phyloP scores from a whole-genome alignment of 2,329 filamentous ascomycete genomes.

The Cladophialophora bantiana region DNA sequence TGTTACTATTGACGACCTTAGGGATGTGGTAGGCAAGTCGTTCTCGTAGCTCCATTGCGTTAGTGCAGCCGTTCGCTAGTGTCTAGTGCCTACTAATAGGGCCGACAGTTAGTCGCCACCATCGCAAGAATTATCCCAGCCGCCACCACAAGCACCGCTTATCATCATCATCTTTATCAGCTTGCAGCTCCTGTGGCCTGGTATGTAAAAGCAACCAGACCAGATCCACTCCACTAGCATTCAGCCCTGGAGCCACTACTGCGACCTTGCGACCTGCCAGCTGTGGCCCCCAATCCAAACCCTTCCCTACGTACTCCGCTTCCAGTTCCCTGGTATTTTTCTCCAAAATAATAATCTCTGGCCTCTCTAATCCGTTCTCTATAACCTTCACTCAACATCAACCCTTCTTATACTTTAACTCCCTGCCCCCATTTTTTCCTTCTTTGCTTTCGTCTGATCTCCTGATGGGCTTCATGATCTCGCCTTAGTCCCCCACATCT shows the following conservation, averaged over 20 bases:
- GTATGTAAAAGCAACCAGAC: too few relatives aligned
- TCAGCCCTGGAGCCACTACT: not conserved
- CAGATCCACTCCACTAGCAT: too few relatives aligned
- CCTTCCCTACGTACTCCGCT: not conserved
- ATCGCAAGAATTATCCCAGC: too few relatives aligned
- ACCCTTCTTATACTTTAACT: constrained; percentile 4
- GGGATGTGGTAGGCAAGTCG: too few relatives aligned
- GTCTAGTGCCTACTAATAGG: too few relatives aligned
- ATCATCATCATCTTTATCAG: too few relatives aligned
- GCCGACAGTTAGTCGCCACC: too few relatives aligned
- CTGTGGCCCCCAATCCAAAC: not conserved
- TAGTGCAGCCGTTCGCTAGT: too few relatives aligned
- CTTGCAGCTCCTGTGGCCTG: too few relatives aligned
- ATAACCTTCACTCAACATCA: constrained; percentile 11
- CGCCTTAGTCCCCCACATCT: constrained; percentile 18
- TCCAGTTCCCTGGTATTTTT: not conserved
- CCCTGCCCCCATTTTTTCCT: not conserved
- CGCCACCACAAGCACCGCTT: too few relatives aligned
- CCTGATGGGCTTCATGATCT: constrained; percentile 7
- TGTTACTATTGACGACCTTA: too few relatives aligned
- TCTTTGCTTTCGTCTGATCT: constrained; percentile 6
- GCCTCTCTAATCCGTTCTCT: not conserved
- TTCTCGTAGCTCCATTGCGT: too few relatives aligned
- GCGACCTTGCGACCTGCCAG: not conserved
- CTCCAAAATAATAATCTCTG: constrained; percentile 6